A percentile compares a stretch with the other conserved stretches of the same genome.
These are phyloP conservation scores for Apiospora sp. DNA, from an alignment of 2,329 filamentous ascomycete genomes.

Conservation along the genomic window DNA sequence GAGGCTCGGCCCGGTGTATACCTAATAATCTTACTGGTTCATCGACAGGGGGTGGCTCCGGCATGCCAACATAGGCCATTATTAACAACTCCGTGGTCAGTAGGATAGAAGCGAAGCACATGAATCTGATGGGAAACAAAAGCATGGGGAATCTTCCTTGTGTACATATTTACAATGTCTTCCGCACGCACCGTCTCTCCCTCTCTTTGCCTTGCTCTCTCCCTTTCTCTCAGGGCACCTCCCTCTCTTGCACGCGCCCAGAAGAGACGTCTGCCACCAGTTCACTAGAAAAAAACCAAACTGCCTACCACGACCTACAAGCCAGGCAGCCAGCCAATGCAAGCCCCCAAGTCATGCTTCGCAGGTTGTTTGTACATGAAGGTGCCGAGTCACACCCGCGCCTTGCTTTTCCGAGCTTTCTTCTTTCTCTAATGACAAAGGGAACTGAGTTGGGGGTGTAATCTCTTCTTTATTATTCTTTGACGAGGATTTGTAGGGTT, in stretches of 20 bases:
- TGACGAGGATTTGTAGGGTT: slow-evolving; percentile 29
- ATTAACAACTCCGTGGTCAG: not conserved
- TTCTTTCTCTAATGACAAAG: slow-evolving; percentile 49
- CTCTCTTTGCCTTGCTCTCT: not conserved
- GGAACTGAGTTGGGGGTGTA: slow-evolving; percentile 35
- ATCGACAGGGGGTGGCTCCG: not conserved
- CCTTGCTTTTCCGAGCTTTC: slow-evolving; percentile 35
- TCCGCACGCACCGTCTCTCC: not conserved
- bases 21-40: not conserved
- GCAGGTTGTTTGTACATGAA: slow-evolving; percentile 20
- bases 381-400: slow-evolving; percentile 18
- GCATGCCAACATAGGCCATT: not conserved
- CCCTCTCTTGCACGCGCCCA: not conserved
- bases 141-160: slow-evolving; percentile 19
- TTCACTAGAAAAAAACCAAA: slow-evolving; percentile 17
- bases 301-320: slow-evolving; percentile 8
- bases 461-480: slow-evolving; percentile 18
- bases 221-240: not conserved
- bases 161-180: slow-evolving; percentile 24
- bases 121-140: slow-evolving; percentile 21
- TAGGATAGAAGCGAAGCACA: not conserved
- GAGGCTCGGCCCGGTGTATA: not conserved
- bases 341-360: slow-evolving; percentile 4
- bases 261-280: not conserved
- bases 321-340: not conserved